phyloP scores from a whole-genome alignment of 2,329 filamentous ascomycete species.

The Sordariomycetes sp. region DNA sequence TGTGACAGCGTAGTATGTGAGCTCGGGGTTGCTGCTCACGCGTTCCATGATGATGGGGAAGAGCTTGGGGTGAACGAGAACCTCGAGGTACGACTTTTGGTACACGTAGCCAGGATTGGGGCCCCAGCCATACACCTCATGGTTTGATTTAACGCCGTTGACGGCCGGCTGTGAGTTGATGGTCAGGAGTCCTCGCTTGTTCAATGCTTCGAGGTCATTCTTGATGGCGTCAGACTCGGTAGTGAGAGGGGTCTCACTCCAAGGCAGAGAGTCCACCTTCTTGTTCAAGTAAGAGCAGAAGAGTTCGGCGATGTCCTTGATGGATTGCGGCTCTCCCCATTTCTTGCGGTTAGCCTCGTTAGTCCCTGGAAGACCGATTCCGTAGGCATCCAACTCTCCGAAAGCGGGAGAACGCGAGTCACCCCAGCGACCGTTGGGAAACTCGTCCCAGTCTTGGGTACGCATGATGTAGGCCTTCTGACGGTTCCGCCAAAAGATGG shows the following conservation, averaged over 20 bases:
- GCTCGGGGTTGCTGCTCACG: constrained; percentile 66
- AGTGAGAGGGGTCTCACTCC: constrained; percentile 86
- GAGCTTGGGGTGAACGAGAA: constrained; percentile 74
- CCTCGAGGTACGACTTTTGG: constrained; percentile 94
- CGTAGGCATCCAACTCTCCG: constrained; percentile 89
- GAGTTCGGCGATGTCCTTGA: constrained; percentile 72
- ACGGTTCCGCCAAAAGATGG: constrained; percentile 97
- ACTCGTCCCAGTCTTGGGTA: constrained; percentile 98
- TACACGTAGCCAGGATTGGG: constrained; percentile 94
- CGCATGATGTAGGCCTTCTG: constrained; percentile 92
- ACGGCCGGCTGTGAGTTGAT: constrained; percentile 98
- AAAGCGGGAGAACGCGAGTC: constrained; percentile 94
- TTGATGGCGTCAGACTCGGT: constrained; percentile 74
- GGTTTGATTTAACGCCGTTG: constrained; percentile 78
- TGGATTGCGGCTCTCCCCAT: constrained; percentile 76
- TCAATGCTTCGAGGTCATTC: constrained; percentile 68
- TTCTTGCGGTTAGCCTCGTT: constrained; percentile 94
- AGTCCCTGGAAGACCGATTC: constrained; percentile 84
- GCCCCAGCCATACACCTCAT: constrained; percentile 88
- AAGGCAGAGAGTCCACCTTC: constrained; percentile 74
- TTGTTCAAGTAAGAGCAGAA: constrained; percentile 82
- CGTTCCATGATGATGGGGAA: constrained; percentile 69
- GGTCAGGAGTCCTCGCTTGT: constrained; percentile 78
- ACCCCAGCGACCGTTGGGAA: constrained; percentile 97
- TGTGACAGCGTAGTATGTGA: constrained; percentile 93